Evolutionary conservation across 1,139 yeast genomes (phyloP), one percentile per base, ranked within the genome.

Genomic region (Yamadazyma songkhlaensis): DNA sequence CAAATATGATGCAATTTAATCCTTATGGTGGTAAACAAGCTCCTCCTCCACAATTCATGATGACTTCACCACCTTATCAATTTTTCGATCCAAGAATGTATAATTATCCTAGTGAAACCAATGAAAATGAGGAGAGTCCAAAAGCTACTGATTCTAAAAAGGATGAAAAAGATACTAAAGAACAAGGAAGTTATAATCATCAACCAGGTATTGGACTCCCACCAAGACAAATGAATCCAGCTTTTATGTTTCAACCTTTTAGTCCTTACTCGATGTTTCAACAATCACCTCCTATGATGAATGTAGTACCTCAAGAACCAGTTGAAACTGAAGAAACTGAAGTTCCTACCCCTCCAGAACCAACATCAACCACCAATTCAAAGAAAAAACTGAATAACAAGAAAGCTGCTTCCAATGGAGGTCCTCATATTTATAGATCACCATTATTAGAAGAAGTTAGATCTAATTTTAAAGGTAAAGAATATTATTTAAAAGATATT

Each of bases 371-470:
- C n/a, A 12, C 23, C 14, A 30, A 30, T 21, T 8, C 20, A 14
- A 34, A 34, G 12, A 34, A 28, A 14, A 34, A 34, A 12, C 4
- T 25, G 7, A 22, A 32, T 9, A 28, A 25, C n/a, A 33, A 33
- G 21, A 11, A 21, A 6, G 11, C 32, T 6, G 24, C 28, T 21
- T 35, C 36, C 4, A 23, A 24, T n/a, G 49, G 52, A 6, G 60
- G 63, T 13, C 64, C 62, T 41, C 75, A 75, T 51, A 81, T 81
- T 39, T 78, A 81, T 46, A 70, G 95, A 46, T 83, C 92, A 5
- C 92, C 96, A 8, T 62, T 89, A 34, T 67, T 92, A 43, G 97
- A 92, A 59, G 95, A 88, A 53, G 87, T 92, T 44, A 78, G 97
- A 39, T 76, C 79, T 39, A 83, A 81, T 53, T 70, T 81, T 40